These are phyloP conservation scores for Hyphochytrium catenoides DNA, from an alignment of 352 stramenopile genomes.

Conservation along the genomic window DNA sequence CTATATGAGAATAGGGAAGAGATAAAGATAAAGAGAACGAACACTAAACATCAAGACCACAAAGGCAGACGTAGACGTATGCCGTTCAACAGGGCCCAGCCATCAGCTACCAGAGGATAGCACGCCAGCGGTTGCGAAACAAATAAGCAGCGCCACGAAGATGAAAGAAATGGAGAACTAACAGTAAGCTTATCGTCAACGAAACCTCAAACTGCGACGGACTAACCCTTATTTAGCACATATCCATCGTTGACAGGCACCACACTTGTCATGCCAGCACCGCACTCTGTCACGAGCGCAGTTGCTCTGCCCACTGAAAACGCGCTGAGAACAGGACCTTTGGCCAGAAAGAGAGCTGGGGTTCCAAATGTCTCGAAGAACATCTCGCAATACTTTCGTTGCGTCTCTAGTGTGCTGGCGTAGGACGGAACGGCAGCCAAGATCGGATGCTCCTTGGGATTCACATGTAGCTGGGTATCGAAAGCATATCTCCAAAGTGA, in stretches of 20 bases:
- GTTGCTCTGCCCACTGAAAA: constrained; percentile 66
- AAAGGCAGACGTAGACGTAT: too few species aligned
- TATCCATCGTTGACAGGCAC: constrained; percentile 73
- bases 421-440: constrained; percentile 42
- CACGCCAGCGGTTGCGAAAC: too few species aligned
- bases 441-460: constrained; percentile 36
- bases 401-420: constrained; percentile 17
- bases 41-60: too few species aligned
- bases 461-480: constrained; percentile 23
- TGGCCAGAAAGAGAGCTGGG: constrained; percentile 66
- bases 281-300: constrained; percentile 65
- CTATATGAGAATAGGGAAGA: too few species aligned
- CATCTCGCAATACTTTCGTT: constrained; percentile 57
- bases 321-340: constrained; percentile 61
- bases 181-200: too few species aligned
- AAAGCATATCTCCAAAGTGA: constrained; percentile 52
- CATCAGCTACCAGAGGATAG: too few species aligned
- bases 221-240: constrained; percentile 25
- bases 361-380: constrained; percentile 76
- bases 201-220: too few species aligned
- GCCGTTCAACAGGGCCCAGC: too few species aligned
- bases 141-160: too few species aligned
- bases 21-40: too few species aligned
- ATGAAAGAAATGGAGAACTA: too few species aligned
- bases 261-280: constrained; percentile 47